Evolutionary conservation across 2,329 filamentous ascomycete species (phyloP).

Genomic region (Clarireedia paspali): DNA sequence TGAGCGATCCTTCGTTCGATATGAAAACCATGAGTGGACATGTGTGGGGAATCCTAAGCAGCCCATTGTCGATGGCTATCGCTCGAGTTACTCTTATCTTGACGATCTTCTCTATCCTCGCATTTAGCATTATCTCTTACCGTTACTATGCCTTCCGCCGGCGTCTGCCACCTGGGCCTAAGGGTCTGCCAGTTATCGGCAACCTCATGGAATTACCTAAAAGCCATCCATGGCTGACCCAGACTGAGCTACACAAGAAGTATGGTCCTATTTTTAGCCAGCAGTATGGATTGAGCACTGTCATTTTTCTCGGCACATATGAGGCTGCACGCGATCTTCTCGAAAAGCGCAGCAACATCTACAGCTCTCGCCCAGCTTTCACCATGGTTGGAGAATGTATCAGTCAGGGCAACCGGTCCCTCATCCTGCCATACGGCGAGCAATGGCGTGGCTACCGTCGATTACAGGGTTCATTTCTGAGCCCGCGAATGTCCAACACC

Average conservation of each 20-base stretch:
- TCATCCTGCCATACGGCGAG: slow-evolving; percentile 36
- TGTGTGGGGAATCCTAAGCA: not conserved
- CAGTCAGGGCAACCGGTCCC: slow-evolving; percentile 40
- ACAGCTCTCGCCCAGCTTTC: slow-evolving; percentile 37
- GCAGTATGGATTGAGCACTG: slow-evolving; percentile 18
- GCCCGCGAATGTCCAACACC: slow-evolving; percentile 31
- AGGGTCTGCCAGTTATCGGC: slow-evolving; percentile 19
- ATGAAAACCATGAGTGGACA: not conserved
- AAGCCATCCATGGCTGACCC: slow-evolving; percentile 15
- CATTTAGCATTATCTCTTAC: not conserved
- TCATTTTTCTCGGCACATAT: slow-evolving; percentile 38
- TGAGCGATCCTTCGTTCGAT: too few relatives aligned
- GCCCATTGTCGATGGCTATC: not conserved
- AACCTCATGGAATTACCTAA: slow-evolving; percentile 18
- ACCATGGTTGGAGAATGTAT: slow-evolving; percentile 22
- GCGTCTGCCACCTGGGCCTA: slow-evolving; percentile 20
- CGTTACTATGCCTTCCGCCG: not conserved
- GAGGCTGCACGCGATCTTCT: slow-evolving; percentile 36
- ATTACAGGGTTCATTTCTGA: slow-evolving; percentile 37
- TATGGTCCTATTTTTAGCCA: slow-evolving; percentile 18
- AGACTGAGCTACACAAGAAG: slow-evolving; percentile 21
- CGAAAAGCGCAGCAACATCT: slow-evolving; percentile 39
- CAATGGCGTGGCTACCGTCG: slow-evolving; percentile 36
- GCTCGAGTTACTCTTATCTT: not conserved
- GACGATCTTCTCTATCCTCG: not conserved